Percentiles rank a stretch among this genome's conserved stretches.
Evolutionary conservation across 441 rosid species (phyloP).

Genomic region (Metrosideros polymorpha): DNA sequence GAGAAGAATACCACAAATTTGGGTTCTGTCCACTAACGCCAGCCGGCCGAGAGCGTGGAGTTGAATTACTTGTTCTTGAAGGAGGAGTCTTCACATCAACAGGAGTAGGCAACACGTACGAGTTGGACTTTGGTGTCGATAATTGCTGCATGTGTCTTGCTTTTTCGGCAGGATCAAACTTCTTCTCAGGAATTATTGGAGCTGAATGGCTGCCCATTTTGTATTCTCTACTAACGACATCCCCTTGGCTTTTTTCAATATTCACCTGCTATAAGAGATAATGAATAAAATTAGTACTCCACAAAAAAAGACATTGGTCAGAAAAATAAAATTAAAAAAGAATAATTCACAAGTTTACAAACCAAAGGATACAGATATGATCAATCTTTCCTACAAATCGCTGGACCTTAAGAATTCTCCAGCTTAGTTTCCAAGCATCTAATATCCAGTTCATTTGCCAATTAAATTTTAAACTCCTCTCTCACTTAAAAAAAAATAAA

Average conservation of each 20-base stretch:
- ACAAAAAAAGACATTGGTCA: neutral
- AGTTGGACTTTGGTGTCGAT: constrained; percentile 26
- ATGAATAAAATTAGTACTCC: neutral
- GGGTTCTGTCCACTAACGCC: constrained; percentile 34
- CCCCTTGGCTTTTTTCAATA: constrained; percentile 38
- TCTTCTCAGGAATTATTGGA: constrained; percentile 75
- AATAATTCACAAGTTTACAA: neutral
- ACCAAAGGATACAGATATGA: neutral
- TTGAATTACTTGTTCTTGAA: constrained; percentile 31
- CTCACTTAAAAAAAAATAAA: neutral
- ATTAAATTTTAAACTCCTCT: neutral
- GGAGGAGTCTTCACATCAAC: constrained; percentile 37
- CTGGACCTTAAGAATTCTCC: neutral
- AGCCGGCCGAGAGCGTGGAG: constrained; percentile 30
- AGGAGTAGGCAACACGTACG: constrained; percentile 88
- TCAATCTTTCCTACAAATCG: neutral
- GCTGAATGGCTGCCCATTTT: constrained; percentile 72
- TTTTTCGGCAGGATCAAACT: constrained; percentile 51
- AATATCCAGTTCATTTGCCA: neutral
- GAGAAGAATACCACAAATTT: constrained; percentile 72
- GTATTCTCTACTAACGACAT: constrained; percentile 31
- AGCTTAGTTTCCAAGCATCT: neutral
- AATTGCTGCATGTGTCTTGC: constrained; percentile 41
- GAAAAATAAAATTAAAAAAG: neutral
- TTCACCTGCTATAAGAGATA: constrained; percentile 30